These are phyloP conservation scores for Pseudocercospora eumusae DNA, from an alignment of 2,329 filamentous ascomycete species.

Conservation along the genomic window DNA sequence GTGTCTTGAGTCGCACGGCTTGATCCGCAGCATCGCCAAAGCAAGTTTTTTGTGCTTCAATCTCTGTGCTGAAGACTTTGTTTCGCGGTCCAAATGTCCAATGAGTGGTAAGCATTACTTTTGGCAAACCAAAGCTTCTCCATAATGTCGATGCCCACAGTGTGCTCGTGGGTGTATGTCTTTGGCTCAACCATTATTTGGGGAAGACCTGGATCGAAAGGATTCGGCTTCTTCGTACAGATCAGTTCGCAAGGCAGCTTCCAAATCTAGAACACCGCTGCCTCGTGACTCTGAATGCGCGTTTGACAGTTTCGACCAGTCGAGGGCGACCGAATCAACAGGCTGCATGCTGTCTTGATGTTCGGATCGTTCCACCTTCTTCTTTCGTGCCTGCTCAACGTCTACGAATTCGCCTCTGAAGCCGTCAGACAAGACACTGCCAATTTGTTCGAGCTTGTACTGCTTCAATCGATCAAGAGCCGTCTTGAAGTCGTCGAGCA, in stretches of 20 bases:
- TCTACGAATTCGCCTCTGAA: constrained; percentile 33
- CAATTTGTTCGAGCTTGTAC: constrained; percentile 45
- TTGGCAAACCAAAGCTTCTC: not conserved
- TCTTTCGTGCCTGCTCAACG: constrained; percentile 29
- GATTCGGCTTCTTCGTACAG: constrained; percentile 4
- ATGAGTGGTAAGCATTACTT: not conserved
- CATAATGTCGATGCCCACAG: not conserved
- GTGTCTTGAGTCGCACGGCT: constrained; percentile 1
- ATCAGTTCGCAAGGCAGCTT: constrained; percentile 31
- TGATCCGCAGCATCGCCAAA: not conserved
- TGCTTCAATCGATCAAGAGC: constrained; percentile 51
- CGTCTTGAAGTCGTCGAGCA: constrained; percentile 70
- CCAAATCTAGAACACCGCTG: constrained; percentile 31
- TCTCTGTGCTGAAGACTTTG: not conserved
- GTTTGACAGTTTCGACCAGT: constrained; percentile 23
- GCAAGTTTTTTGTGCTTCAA: not conserved
- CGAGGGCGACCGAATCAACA: constrained; percentile 4
- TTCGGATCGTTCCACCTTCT: constrained; percentile 22
- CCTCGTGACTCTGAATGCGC: constrained; percentile 8
- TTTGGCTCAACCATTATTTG: constrained; percentile 3
- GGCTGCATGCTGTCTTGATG: constrained; percentile 15
- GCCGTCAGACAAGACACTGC: constrained; percentile 33
- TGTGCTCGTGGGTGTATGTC: not conserved
- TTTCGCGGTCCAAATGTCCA: not conserved
- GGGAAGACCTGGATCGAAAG: constrained; percentile 12